Conservation (phyloP, 768 basidiomycete genomes). For the Lactarius deliciosus region DNA sequence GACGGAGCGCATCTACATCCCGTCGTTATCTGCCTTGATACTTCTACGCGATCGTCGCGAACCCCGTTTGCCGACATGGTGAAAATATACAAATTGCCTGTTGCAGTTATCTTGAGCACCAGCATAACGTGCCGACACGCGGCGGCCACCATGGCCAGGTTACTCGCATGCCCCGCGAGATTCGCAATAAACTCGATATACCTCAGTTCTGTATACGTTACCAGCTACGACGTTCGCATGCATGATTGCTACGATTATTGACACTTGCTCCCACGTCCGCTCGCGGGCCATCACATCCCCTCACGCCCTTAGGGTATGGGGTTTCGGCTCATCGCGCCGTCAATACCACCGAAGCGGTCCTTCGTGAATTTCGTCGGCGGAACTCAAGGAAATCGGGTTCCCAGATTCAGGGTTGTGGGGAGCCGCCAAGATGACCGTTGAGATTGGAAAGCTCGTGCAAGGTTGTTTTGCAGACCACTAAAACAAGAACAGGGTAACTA, state of each 20-base stretch:
- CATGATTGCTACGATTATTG: neutral
- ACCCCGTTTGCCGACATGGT: neutral
- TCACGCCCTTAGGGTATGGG: neutral
- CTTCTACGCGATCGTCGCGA: neutral
- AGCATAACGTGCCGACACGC: slow-evolving; percentile 4
- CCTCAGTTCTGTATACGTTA: slow-evolving; percentile 2
- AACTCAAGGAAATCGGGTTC: slow-evolving; percentile 1
- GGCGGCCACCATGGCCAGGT: neutral
- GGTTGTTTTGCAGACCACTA: neutral
- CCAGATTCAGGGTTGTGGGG: slow-evolving; percentile 1
- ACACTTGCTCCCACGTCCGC: neutral
- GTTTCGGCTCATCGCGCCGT: slow-evolving; percentile 8
- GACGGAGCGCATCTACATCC: neutral
- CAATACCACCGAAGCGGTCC: neutral
- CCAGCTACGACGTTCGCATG: slow-evolving; percentile 13
- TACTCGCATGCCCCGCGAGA: neutral
- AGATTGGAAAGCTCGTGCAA: neutral
- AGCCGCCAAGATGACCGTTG: neutral
- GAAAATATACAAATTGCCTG: neutral
- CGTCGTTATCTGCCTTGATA: slow-evolving; percentile 1
- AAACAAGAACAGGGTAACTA: slow-evolving; percentile 1
- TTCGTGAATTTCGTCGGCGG: slow-evolving; percentile 1
- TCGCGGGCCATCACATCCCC: neutral
- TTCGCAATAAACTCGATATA: neutral
- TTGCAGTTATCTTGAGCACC: neutral